Conservation (phyloP, 352 stramenopile species). For the Globisporangium ultimum region DNA sequence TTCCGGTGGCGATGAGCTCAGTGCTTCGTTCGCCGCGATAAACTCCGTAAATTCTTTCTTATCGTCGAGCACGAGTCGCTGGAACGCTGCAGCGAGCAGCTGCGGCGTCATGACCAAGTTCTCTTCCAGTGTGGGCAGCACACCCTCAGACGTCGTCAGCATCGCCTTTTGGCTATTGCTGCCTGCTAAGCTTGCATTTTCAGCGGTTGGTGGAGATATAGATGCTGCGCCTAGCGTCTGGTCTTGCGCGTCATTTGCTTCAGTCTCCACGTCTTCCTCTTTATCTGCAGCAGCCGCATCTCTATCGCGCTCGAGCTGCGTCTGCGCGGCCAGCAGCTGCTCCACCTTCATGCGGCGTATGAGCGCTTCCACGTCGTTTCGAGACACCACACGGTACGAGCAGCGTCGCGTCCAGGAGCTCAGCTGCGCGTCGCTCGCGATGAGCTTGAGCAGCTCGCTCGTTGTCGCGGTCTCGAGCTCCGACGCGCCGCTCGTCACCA, state of each 20-base stretch:
- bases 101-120: slow-evolving; percentile 21
- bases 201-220: not conserved
- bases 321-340: slow-evolving; percentile 2
- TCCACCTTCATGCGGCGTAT: slow-evolving; percentile 17
- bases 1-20: not conserved
- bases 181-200: slow-evolving; percentile 1
- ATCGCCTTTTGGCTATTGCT: not conserved
- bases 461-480: slow-evolving; percentile 36
- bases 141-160: not conserved
- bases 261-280: not conserved
- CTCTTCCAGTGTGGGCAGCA: slow-evolving; percentile 2
- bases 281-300: not conserved
- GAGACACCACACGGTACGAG: slow-evolving; percentile 47
- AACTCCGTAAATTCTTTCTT: slow-evolving; percentile 28
- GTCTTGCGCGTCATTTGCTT: not conserved
- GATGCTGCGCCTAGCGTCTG: not conserved
- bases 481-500: slow-evolving; percentile 38
- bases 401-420: slow-evolving; percentile 19
- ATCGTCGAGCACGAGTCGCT: slow-evolving; percentile 41
- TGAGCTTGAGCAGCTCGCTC: slow-evolving; percentile 22
- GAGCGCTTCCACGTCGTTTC: slow-evolving; percentile 29
- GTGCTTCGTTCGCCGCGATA: not conserved
- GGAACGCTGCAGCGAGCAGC: slow-evolving; percentile 45
- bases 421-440: slow-evolving; percentile 25
- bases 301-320: not conserved